phyloP scores from a whole-genome alignment of 306 rosid species.

The Bauhinia variegata region DNA sequence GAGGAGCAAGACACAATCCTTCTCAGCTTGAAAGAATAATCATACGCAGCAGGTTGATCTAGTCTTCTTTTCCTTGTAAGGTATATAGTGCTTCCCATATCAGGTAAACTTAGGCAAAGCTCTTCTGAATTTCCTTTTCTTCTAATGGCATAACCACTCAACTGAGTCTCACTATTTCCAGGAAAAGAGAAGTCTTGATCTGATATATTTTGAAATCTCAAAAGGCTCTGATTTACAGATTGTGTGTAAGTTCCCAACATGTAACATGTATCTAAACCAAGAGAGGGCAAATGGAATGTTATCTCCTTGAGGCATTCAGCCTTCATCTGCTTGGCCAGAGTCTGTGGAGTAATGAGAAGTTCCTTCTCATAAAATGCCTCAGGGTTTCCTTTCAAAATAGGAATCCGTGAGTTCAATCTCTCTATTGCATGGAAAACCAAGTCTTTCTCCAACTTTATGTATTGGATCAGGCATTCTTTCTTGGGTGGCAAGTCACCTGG shows the following conservation, averaged over 20 bases:
- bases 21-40: constrained; percentile 15
- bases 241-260: constrained; percentile 15
- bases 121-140: constrained; percentile 9
- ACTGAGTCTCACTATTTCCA: constrained; percentile 1
- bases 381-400: constrained; percentile 21
- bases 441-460: constrained; percentile 10
- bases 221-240: constrained; percentile 7
- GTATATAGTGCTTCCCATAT: constrained; percentile 13
- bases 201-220: constrained; percentile 24
- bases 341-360: constrained; percentile 20
- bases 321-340: constrained; percentile 3
- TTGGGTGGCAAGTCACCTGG: constrained; percentile 23
- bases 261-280: constrained; percentile 24
- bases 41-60: constrained; percentile 14
- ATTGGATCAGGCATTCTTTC: constrained; percentile 30
- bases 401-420: constrained; percentile 19
- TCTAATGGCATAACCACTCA: neutral
- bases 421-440: constrained; percentile 11
- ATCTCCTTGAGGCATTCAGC: constrained; percentile 9
- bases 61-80: constrained; percentile 37
- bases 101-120: constrained; percentile 19
- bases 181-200: neutral
- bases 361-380: constrained; percentile 15
- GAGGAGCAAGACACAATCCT: constrained; percentile 6
- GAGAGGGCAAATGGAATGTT: constrained; percentile 12